Base-by-base conservation (phyloP, 225 moss, liverwort and hornwort species). In the Bryoerythrophyllum caledonicum region DNA sequence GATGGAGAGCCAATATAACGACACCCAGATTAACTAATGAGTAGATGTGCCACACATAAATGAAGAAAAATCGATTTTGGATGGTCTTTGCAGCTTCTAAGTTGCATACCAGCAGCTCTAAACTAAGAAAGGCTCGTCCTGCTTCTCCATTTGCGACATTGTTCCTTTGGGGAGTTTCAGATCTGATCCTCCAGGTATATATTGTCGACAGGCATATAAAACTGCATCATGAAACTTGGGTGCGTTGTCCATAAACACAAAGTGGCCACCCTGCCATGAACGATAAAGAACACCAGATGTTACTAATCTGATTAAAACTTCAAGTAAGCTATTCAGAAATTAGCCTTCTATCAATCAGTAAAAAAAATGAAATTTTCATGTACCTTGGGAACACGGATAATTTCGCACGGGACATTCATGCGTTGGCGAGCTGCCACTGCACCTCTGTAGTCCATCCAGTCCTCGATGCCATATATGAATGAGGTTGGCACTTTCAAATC, bases 401-500 rank as follows among this genome's bases (percentile, higher is more conserved):
- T 88, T 78, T 99, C 95, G 46, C 89, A 89, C 12, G 93, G 89
- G 52, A 91, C 89, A 10, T 78, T 89, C 91, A 91, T 95, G 9
- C 61, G 66, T 70, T 88, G 65, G 6, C 82, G 78, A 71, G 99
- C 93, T 70, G 82, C 60, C 57, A 92, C 82, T 10, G 84, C 95
- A 62, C 93, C 95, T 11, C 59, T 70, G 76, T 85, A 99, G 44
- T 89, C 77, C 92, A 99, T 92, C 99, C 99, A 99, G 79, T 99
- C 95, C 2, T 87, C 81, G 2, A 73, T 74, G 35, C 99, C 99
- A 53, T 99, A 99, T 20, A 99, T 95, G 25, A 99, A 95, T 28
- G 87, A 89, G 14, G 95, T 95, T 30, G 95, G 92, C 65, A 99
- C 95, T 86, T 87, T 93, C 95, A 93, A 95, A 51, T 93, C 87